These are phyloP conservation scores for Salvia miltiorrhiza DNA, from an alignment of 257 asterid genomes.

Conservation along the genomic window DNA sequence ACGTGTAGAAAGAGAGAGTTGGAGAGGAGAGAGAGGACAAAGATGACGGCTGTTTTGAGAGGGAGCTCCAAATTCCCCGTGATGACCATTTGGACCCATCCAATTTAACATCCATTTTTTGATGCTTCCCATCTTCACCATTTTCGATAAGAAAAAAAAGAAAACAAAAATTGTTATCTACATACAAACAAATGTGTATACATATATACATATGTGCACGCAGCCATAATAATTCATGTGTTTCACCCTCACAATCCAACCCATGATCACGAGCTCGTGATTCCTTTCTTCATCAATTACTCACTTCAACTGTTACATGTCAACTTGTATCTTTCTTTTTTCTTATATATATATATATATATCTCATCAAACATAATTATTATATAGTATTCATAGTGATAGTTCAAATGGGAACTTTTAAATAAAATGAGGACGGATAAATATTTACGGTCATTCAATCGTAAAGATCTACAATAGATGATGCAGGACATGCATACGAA, in stretches of 20 bases:
- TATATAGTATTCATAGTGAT: too few species aligned
- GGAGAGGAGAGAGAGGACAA: constrained; percentile 38
- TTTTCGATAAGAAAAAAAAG: constrained; percentile 31
- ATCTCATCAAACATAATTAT: too few species aligned
- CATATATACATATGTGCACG: constrained; percentile 15
- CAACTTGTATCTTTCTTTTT: not conserved
- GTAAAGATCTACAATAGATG: too few species aligned
- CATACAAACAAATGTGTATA: constrained; percentile 28
- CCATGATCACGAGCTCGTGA: constrained; percentile 53
- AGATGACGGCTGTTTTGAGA: constrained; percentile 71
- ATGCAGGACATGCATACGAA: too few species aligned
- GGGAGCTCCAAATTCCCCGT: constrained; percentile 92
- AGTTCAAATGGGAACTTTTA: too few species aligned
- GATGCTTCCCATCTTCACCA: constrained; percentile 40
- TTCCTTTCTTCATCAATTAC: constrained; percentile 9
- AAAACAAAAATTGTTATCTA: not conserved
- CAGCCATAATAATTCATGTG: constrained; percentile 39
- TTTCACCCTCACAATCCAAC: constrained; percentile 41
- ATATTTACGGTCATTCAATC: too few species aligned
- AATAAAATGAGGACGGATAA: too few species aligned
- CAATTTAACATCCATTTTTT: constrained; percentile 39
- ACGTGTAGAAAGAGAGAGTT: constrained; percentile 58
- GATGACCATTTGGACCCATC: constrained; percentile 76
- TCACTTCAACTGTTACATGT: constrained; percentile 1
- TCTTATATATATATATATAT: too few species aligned